Base-by-base conservation (phyloP, 305 asterid genomes). In the Fraxinus floribunda region DNA sequence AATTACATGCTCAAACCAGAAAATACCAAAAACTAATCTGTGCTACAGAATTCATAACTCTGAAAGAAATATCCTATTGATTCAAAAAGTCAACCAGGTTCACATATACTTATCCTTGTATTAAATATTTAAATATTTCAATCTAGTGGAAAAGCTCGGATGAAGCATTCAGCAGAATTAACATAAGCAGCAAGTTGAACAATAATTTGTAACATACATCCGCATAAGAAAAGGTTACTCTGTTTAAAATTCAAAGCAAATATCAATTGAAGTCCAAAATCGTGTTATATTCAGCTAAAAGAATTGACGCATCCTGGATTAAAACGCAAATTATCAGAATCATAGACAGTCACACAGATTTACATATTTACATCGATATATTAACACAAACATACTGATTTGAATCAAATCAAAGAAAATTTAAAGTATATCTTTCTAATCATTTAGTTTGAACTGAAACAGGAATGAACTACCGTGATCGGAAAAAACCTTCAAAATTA, bases 261-360 rank as follows among this genome's bases (percentile, higher is more conserved):
- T 79, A 75, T 44, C 79, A 24, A 29, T 41, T 32, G 9, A 71
- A 49, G 70, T 70, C 84, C 34, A 60, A 16, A 76, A 76, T 70
- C 41, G 16, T 24, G 7, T 11, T 29, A 29, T 26, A 68, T 74
- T 66, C 62, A 39, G 87, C 80, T 79, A 77, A 60, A 34, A 26
- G 16, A 83, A 74, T 38, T 57, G 74, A 55, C 79, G 62, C 76
- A 66, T n/a, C 26, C 82, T 30, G 80, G 82, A 38, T 16, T 77
- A 29, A 39, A 80, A 41, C 46, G 46, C 44, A 24, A 77, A 60
- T 57, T 30, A 39, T 32, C 4, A 32, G 10, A 30, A 29, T 13
- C 76, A 70, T 30, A 13, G 10, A 70, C 44, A 70, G 7, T 70
- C 41, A 15, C 38, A 30, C 41, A 30, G 32, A 24, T 64, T 70